Base-by-base conservation (phyloP, 768 basidiomycete species). In the Pisolithus microcarpus region DNA sequence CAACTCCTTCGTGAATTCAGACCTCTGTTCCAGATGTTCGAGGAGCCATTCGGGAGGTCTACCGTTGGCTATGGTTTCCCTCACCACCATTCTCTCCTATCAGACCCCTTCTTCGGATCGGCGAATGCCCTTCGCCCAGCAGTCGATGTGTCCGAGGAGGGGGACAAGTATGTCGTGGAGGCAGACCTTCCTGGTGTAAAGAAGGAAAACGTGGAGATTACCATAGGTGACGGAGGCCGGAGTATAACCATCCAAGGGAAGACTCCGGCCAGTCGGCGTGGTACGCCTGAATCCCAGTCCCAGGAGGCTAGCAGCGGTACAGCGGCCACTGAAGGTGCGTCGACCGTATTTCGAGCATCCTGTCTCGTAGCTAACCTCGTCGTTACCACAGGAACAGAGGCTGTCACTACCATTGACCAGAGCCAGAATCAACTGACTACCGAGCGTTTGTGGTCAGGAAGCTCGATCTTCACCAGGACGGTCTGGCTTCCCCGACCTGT, bases 121-220 rank as follows among this genome's bases (percentile, higher is more conserved):
- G 65, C 65, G 16, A 43, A 56, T 19, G 54, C 61, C 8, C 26
- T 72, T 38, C 71, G 76, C 26, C 85, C 86, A 15, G 78, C 82
- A 0, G 72, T 90, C 6, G 87, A 91, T 55, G 65, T 90, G 7
- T 72, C 75, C 3, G 87, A 91, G 56, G 76, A 82, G 52, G 79
- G 75, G 1, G 73, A 81, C 63, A 70, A 74, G 38, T 89, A 85
- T 56, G 54, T 87, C 47, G 70, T 91, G 38, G 84, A 89, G 59
- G 85, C 86, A 1, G 88, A 91, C 59, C 60, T 91, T 26, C 88
- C 87, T 19, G 87, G 87, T 1, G 80, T 90, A 24, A 82, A 79
- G 64, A 87, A 83, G 70, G 86, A 89, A 57, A 81, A 88, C 58
- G 62, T 89, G 8, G 77, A 86, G 50, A 75, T 90, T 46, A 75